Percentiles rank a stretch among this genome's conserved stretches.
Conservation (phyloP, 129 eudicot species). For the Centrapalus pauciflorus region DNA sequence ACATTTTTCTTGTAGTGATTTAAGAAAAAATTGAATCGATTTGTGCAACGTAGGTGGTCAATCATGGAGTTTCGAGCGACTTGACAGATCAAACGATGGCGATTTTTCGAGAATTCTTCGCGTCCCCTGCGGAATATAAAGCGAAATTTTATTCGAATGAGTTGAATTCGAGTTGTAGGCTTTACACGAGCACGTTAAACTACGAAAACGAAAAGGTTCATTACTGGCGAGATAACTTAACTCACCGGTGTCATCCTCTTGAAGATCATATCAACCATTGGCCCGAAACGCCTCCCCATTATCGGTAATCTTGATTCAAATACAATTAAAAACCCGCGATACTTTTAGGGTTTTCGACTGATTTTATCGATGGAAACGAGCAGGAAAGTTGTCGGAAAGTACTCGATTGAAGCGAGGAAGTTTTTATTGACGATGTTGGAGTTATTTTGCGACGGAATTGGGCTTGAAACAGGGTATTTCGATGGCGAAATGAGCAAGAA, state of each 20-base stretch:
- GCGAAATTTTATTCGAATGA: conserved; percentile 47
- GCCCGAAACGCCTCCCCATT: conserved; percentile 50
- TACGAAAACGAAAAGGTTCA: conserved; percentile 61
- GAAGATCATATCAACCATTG: conserved; percentile 45
- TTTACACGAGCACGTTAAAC: conserved; percentile 55
- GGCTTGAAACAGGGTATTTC: conserved; percentile 44
- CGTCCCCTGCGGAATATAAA: conserved; percentile 41
- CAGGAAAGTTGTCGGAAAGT: conserved; percentile 52
- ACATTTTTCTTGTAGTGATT: neutral
- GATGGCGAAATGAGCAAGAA: conserved; percentile 34
- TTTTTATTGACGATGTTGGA: conserved; percentile 41
- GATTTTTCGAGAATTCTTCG: conserved; percentile 41
- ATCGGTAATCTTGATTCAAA: conserved; percentile 32
- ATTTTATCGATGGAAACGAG: neutral
- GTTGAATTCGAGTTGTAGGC: conserved; percentile 36
- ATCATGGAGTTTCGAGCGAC: conserved; percentile 47
- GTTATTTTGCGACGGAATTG: conserved; percentile 51
- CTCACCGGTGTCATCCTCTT: conserved; percentile 62
- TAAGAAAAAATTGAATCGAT: neutral
- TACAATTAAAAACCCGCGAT: neutral
- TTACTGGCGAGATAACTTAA: conserved; percentile 78
- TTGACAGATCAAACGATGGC: conserved; percentile 38
- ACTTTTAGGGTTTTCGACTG: neutral
- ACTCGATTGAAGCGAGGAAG: conserved; percentile 40
- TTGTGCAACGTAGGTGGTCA: conserved; percentile 37